A percentile compares a stretch with the other conserved stretches of the same genome.
phyloP scores from a whole-genome alignment of 257 asterid genomes.

The Gentiana straminea region DNA sequence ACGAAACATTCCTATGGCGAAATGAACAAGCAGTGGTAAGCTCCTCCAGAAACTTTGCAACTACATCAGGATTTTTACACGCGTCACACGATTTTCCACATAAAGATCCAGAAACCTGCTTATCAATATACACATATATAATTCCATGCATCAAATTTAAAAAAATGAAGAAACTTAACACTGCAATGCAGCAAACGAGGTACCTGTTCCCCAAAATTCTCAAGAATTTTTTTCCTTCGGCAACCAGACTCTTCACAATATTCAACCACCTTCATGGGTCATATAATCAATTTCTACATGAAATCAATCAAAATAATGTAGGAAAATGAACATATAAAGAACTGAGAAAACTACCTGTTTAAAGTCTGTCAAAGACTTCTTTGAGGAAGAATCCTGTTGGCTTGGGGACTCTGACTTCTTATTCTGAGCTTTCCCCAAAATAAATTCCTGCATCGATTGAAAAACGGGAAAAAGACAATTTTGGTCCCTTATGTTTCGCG shows the following conservation, averaged over 20 bases:
- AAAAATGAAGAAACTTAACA: neutral
- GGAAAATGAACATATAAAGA: neutral
- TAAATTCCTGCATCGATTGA: slow-evolving; percentile 52
- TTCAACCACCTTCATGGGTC: slow-evolving; percentile 60
- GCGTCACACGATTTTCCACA: slow-evolving; percentile 84
- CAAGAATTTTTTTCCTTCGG: slow-evolving; percentile 90
- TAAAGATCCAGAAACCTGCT: slow-evolving; percentile 56
- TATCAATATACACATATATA: slow-evolving; percentile 17
- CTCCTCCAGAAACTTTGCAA: slow-evolving; percentile 64
- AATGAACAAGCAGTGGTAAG: slow-evolving; percentile 41
- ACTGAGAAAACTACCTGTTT: slow-evolving; percentile 30
- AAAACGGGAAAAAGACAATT: too few relatives aligned
- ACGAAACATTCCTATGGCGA: slow-evolving; percentile 45
- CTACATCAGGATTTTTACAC: slow-evolving; percentile 63
- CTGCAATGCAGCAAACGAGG: slow-evolving; percentile 4
- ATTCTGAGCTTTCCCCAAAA: slow-evolving; percentile 51
- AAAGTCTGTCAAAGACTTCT: slow-evolving; percentile 64
- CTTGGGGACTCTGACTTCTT: slow-evolving; percentile 50
- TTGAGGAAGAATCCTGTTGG: slow-evolving; percentile 44
- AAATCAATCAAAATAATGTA: slow-evolving; percentile 12
- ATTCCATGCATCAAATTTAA: slow-evolving; percentile 9
- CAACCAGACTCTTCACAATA: slow-evolving; percentile 78
- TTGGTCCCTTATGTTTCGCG: too few relatives aligned
- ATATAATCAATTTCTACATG: slow-evolving; percentile 10
- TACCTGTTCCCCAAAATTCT: slow-evolving; percentile 88